Evolutionary conservation across 768 basidiomycete species (phyloP).

Genomic region (Russula lepida): DNA sequence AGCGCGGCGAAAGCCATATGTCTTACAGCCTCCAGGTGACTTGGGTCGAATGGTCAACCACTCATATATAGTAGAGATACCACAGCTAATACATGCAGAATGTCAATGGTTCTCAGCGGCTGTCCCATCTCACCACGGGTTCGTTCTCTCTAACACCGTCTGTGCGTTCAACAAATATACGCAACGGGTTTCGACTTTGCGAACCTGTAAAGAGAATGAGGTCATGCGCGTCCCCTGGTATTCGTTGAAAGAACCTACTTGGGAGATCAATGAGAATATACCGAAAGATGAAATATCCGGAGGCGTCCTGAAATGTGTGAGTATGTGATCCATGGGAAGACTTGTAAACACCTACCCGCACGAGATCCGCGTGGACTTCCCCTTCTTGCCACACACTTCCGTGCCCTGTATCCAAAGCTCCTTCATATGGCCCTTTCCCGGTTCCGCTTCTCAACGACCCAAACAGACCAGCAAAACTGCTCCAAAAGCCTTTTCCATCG

Average conservation of each 20-base stretch:
- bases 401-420: conserved; percentile 27
- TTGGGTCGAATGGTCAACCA: background rate
- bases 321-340: background rate
- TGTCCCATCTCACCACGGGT: conserved; percentile 60
- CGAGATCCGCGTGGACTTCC: conserved; percentile 72
- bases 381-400: conserved; percentile 57
- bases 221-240: conserved; percentile 27
- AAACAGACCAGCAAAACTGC: conserved; percentile 61
- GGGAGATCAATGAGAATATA: conserved; percentile 76
- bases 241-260: conserved; percentile 38
- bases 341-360: conserved; percentile 45
- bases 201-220: conserved; percentile 39
- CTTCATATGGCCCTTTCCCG: conserved; percentile 26
- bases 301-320: conserved; percentile 46
- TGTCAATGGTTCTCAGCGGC: background rate
- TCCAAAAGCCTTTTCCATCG: conserved; percentile 34
- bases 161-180: conserved; percentile 62
- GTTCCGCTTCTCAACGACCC: conserved; percentile 46
- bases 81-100: conserved; percentile 24
- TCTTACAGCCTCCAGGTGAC: background rate
- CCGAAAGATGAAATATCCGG: conserved; percentile 70
- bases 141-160: conserved; percentile 64
- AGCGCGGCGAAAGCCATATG: background rate
- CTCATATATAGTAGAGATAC: conserved; percentile 3
- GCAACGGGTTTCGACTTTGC: conserved; percentile 48